These are phyloP conservation scores for Huntiella bhutanensis DNA, from an alignment of 2,329 filamentous ascomycete species.

Conservation along the genomic window DNA sequence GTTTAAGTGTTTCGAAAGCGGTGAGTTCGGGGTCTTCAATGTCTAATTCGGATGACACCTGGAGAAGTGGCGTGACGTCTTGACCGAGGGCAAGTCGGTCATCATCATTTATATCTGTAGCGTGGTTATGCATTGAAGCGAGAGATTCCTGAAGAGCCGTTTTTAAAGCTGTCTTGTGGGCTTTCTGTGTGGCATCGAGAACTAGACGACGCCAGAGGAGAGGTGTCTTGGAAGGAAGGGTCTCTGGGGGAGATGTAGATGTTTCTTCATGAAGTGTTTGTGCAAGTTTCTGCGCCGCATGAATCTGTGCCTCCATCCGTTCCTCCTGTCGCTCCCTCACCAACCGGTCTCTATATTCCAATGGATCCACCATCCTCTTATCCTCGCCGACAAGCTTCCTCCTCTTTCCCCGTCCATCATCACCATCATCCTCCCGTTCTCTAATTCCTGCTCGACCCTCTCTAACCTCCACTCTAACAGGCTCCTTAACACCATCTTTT, in stretches of 20 bases:
- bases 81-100: slow-evolving; percentile 51
- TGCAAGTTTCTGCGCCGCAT: slow-evolving; percentile 64
- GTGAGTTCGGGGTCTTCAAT: slow-evolving; percentile 67
- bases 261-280: slow-evolving; percentile 52
- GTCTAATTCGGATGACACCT: slow-evolving; percentile 53
- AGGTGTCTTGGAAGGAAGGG: slow-evolving; percentile 32
- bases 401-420: too few species aligned
- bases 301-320: slow-evolving; percentile 48
- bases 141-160: slow-evolving; percentile 48
- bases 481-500: slow-evolving; percentile 35
- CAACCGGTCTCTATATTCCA: slow-evolving; percentile 55
- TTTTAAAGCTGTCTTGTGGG: slow-evolving; percentile 48
- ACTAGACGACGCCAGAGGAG: slow-evolving; percentile 65
- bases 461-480: slow-evolving; percentile 58
- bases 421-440: slow-evolving; percentile 49
- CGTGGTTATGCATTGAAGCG: slow-evolving; percentile 19
- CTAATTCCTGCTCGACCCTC: slow-evolving; percentile 71
- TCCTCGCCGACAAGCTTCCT: slow-evolving; percentile 43
- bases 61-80: slow-evolving; percentile 31
- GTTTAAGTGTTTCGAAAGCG: slow-evolving; percentile 52
- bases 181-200: slow-evolving; percentile 19
- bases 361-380: slow-evolving; percentile 29
- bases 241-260: slow-evolving; percentile 4
- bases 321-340: slow-evolving; percentile 50
- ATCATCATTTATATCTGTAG: slow-evolving; percentile 38